Conservation (phyloP, 495 filamentous ascomycete species). For the Penicillium pancosmium region DNA sequence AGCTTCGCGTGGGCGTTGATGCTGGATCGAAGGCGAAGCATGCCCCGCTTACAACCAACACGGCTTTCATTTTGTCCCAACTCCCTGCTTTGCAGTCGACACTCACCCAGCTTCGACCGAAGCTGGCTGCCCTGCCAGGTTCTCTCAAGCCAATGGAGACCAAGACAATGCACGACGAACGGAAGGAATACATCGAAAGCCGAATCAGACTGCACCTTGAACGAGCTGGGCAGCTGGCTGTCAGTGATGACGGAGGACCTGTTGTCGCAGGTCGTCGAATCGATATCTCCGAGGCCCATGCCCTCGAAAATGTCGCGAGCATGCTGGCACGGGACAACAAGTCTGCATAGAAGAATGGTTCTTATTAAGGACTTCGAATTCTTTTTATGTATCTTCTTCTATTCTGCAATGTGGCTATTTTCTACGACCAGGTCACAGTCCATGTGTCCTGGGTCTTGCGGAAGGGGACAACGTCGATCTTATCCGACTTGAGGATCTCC, state of each 20-base stretch:
- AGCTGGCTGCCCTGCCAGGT: conserved; percentile 55
- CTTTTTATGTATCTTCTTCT: conserved; percentile 12
- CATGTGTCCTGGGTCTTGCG: conserved; percentile 66
- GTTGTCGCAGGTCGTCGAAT: conserved; percentile 46
- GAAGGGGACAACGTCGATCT: conserved; percentile 72
- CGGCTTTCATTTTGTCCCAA: conserved; percentile 79
- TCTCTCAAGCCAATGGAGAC: conserved; percentile 34
- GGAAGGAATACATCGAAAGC: conserved; percentile 76
- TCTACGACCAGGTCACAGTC: conserved; percentile 54
- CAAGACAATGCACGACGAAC: conserved; percentile 52
- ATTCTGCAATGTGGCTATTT: conserved; percentile 4
- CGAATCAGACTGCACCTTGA: conserved; percentile 56
- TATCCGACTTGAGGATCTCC: conserved; percentile 50
- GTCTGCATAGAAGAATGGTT: conserved; percentile 15
- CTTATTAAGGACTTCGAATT: conserved; percentile 11
- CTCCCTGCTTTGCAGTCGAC: conserved; percentile 73
- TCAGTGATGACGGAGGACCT: conserved; percentile 40
- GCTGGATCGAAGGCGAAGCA: conserved; percentile 40
- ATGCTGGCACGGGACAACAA: conserved; percentile 42
- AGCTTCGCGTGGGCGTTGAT: conserved; percentile 48
- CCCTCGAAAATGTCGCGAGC: conserved; percentile 47
- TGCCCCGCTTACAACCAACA: conserved; percentile 67
- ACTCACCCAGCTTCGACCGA: conserved; percentile 62
- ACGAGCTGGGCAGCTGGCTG: conserved; percentile 44
- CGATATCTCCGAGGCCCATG: conserved; percentile 47